A percentile compares a stretch with the other conserved stretches of the same genome.
These are phyloP conservation scores for Epithemia pelagica DNA, from an alignment of 108 stramenopile species.

Conservation along the genomic window DNA sequence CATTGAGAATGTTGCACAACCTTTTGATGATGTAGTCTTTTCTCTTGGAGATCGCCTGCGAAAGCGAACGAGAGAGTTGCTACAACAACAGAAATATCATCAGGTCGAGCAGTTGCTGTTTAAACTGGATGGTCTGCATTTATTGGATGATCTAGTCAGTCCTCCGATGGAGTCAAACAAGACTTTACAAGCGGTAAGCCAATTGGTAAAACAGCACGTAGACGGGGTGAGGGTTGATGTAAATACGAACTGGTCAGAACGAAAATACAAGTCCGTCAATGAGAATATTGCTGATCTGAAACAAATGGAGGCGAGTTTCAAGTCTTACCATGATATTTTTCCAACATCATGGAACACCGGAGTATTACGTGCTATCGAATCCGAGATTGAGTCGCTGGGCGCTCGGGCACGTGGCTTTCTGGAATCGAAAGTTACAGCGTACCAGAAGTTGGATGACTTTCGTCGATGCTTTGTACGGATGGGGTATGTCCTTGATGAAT, in stretches of 20 bases:
- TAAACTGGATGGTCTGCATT: neutral
- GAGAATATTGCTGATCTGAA: slow-evolving; percentile 36
- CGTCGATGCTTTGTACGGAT: neutral
- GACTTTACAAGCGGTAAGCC: neutral
- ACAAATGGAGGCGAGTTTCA: slow-evolving; percentile 40
- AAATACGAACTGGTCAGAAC: slow-evolving; percentile 33
- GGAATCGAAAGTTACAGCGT: too few species aligned
- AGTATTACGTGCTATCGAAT: slow-evolving; percentile 8
- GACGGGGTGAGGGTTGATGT: slow-evolving; percentile 36
- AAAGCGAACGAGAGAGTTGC: neutral
- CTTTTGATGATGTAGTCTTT: neutral
- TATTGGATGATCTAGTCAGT: neutral
- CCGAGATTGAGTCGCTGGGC: neutral
- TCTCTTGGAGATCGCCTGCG: neutral
- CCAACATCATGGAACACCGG: slow-evolving; percentile 44
- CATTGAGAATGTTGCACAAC: neutral
- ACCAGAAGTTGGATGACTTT: too few species aligned
- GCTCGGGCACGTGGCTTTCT: too few species aligned
- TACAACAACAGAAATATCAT: neutral
- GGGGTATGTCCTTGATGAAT: neutral
- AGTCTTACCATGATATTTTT: slow-evolving; percentile 36
- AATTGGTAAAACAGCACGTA: slow-evolving; percentile 20
- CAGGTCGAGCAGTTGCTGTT: neutral
- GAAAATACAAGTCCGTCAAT: slow-evolving; percentile 49
- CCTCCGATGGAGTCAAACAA: neutral